Percentiles rank a stretch among this genome's conserved stretches.
Conservation (phyloP, 2,329 filamentous ascomycete species). For the Ascochyta fabae region DNA sequence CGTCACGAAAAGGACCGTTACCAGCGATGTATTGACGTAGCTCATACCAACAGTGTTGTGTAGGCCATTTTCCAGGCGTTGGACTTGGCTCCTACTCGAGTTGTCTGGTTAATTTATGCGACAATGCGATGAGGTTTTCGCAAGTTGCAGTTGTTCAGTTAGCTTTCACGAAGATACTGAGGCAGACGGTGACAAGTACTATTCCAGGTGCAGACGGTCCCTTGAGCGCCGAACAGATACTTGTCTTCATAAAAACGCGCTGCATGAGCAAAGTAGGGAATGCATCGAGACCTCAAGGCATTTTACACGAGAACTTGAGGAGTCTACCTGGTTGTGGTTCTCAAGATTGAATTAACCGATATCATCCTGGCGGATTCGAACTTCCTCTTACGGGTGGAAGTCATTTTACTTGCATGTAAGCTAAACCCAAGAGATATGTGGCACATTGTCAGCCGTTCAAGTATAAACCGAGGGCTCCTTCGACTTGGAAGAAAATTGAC, state of each 20-base stretch:
- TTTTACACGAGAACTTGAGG: not conserved
- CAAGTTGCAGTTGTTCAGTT: no score
- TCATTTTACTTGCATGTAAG: conserved; percentile 4
- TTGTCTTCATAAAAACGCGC: not conserved
- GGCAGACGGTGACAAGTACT: no score
- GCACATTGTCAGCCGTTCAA: not conserved
- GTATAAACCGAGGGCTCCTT: not conserved
- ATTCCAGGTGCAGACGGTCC: no score
- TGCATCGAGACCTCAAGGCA: not conserved
- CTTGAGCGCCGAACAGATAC: no score
- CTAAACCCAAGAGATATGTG: not conserved
- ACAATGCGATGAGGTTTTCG: no score
- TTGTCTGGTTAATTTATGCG: no score
- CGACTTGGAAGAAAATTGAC: not conserved
- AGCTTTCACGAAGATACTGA: no score
- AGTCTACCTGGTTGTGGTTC: not conserved
- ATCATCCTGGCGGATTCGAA: not conserved
- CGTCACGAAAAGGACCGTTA: no score
- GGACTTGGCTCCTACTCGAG: no score
- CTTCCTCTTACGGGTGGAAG: not conserved
- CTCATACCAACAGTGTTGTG: no score
- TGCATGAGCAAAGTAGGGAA: not conserved
- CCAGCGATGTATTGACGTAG: no score
- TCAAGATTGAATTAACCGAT: not conserved
- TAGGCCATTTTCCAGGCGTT: no score